These are phyloP conservation scores for Neurospora sp. DNA, from an alignment of 495 filamentous ascomycete species.

Conservation along the genomic window DNA sequence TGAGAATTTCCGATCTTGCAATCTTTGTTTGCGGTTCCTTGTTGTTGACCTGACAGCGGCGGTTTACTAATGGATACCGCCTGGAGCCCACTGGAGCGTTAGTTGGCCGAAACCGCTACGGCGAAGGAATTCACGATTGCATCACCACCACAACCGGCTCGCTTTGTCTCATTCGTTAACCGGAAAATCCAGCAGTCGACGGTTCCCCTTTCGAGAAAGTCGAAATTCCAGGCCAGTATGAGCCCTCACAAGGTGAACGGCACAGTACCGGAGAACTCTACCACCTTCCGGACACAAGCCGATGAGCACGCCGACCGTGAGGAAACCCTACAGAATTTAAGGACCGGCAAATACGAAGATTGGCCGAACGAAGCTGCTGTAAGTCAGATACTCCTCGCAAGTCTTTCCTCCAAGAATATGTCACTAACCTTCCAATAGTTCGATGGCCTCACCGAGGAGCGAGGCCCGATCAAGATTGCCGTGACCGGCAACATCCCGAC, in stretches of 20 bases:
- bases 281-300: neutral
- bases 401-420: neutral
- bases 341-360: slow-evolving; percentile 10
- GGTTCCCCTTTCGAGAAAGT: no score
- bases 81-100: neutral
- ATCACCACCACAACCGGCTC: neutral
- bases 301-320: slow-evolving; percentile 8
- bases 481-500: slow-evolving; percentile 33
- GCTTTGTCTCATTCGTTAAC: neutral
- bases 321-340: neutral
- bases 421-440: slow-evolving; percentile 23
- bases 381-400: slow-evolving; percentile 6
- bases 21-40: neutral
- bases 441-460: slow-evolving; percentile 34
- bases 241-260: neutral
- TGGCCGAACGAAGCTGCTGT: slow-evolving; percentile 40
- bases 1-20: neutral
- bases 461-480: slow-evolving; percentile 29
- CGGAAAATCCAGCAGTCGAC: neutral
- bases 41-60: neutral
- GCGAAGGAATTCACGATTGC: neutral
- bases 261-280: neutral
- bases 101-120: neutral
- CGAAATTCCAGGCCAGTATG: neutral
- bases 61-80: neutral